Conservation (phyloP, 306 rosid species). For the Nissolia schottii region DNA sequence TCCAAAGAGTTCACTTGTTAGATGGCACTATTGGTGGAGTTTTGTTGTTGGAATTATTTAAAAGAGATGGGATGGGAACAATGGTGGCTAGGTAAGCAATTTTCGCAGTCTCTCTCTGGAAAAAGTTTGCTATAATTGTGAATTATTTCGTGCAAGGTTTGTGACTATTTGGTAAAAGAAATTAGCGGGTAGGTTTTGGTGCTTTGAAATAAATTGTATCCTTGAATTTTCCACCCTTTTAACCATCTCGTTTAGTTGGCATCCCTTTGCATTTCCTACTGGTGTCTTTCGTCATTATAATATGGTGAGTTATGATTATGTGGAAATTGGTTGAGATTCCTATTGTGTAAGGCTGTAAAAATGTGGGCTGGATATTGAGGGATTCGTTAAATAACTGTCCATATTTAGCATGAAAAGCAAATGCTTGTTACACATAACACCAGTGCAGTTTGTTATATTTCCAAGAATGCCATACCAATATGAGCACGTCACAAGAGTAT, state of each 20-base stretch:
- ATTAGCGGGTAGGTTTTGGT: background rate
- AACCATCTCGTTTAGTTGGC: background rate
- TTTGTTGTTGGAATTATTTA: constrained; percentile 84
- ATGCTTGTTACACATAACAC: background rate
- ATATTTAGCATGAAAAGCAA: constrained; percentile 6
- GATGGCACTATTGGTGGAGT: constrained; percentile 96
- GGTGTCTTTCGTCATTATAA: background rate
- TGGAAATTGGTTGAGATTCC: constrained; percentile 1
- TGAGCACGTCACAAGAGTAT: background rate
- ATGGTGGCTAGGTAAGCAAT: constrained; percentile 92
- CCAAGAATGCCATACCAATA: background rate
- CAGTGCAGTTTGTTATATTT: background rate
- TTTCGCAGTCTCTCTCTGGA: background rate
- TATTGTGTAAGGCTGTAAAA: background rate
- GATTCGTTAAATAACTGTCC: background rate
- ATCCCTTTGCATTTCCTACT: background rate
- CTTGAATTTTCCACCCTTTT: background rate
- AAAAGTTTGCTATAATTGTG: constrained; percentile 7
- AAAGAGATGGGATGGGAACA: constrained; percentile 98
- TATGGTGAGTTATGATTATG: background rate
- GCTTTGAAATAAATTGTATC: background rate
- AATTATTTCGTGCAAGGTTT: background rate
- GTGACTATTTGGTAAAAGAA: constrained; percentile 2
- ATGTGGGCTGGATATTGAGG: constrained; percentile 5
- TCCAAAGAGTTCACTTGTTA: constrained; percentile 95